phyloP scores from a whole-genome alignment of 305 asterid species.

The Nicotiana rustica region DNA sequence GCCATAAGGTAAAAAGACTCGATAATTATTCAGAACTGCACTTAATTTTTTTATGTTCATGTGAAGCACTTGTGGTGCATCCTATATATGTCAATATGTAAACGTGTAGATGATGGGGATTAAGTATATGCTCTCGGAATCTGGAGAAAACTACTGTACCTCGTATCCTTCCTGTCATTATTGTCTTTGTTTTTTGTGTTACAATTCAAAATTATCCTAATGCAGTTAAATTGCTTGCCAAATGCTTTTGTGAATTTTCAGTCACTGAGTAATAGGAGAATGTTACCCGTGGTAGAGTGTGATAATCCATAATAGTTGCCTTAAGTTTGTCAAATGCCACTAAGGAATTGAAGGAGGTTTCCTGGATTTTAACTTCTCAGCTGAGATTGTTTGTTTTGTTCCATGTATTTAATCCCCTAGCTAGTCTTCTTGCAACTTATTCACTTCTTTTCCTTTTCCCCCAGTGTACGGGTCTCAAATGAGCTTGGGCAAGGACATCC shows the following conservation, averaged over 20 bases:
- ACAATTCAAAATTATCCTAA: neutral
- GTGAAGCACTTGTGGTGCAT: neutral
- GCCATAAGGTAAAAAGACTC: conserved; percentile 66
- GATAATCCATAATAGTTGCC: neutral
- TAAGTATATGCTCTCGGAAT: neutral
- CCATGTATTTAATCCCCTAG: neutral
- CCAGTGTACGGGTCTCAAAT: conserved; percentile 80
- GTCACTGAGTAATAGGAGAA: neutral
- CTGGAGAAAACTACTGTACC: neutral
- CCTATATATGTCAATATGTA: neutral
- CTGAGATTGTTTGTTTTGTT: neutral
- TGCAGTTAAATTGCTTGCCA: neutral
- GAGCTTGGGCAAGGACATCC: conserved; percentile 87
- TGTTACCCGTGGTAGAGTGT: neutral
- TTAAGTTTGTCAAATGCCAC: neutral
- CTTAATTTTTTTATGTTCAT: neutral
- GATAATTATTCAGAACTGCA: neutral
- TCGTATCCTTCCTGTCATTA: neutral
- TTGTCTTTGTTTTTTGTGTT: neutral
- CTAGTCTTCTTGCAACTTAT: neutral
- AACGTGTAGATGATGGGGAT: neutral
- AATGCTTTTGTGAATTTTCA: neutral
- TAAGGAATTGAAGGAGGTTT: neutral
- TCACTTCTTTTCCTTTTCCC: neutral
- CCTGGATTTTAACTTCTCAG: conserved; percentile 4